phyloP scores from a whole-genome alignment of 164 flowering plant genomes.

The Houttuynia cordata region DNA sequence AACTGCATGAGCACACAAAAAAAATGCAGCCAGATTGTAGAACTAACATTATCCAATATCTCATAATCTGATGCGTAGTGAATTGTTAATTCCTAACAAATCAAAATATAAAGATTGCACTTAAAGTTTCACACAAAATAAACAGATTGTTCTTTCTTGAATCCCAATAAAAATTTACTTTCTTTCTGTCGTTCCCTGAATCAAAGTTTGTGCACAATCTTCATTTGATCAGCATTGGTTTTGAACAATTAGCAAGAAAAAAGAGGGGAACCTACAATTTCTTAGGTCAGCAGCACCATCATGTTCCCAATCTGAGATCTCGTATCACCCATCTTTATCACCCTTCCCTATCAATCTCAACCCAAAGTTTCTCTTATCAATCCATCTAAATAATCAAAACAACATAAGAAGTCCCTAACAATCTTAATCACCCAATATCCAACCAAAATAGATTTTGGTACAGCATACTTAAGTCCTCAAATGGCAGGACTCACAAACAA shows the following conservation, averaged over 20 bases:
- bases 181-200: too few species aligned
- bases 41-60: too few species aligned
- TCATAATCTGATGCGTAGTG: too few species aligned
- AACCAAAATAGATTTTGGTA: not conserved
- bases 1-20: too few species aligned
- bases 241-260: not conserved
- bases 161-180: too few species aligned
- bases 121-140: too few species aligned
- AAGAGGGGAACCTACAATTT: not conserved
- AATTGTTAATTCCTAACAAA: too few species aligned
- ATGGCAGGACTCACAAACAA: conserved; percentile 67
- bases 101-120: too few species aligned
- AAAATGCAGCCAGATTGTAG: too few species aligned
- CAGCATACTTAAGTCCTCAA: conserved; percentile 2
- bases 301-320: not conserved
- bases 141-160: too few species aligned
- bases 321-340: conserved; percentile 50
- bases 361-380: conserved; percentile 17
- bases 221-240: not conserved
- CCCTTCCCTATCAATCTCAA: conserved; percentile 41
- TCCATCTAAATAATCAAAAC: not conserved
- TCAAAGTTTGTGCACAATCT: too few species aligned
- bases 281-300: not conserved
- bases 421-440: not conserved
- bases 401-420: not conserved